phyloP scores from a whole-genome alignment of 352 stramenopile genomes.

The Globisporangium nodosum region DNA sequence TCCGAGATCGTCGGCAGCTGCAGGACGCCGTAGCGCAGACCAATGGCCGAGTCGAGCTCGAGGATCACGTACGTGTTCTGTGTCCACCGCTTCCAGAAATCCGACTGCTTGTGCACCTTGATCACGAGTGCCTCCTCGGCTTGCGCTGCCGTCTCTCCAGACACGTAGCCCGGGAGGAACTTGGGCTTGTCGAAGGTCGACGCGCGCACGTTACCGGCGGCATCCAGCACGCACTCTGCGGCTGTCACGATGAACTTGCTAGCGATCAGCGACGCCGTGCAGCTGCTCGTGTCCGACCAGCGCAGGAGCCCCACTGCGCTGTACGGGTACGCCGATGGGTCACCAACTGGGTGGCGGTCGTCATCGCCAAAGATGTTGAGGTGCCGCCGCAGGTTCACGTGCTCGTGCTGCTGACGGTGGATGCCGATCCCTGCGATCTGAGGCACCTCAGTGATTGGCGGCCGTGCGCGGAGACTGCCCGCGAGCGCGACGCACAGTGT shows the following conservation, averaged over 20 bases:
- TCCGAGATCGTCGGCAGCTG: slow-evolving; percentile 24
- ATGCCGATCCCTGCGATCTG: not conserved
- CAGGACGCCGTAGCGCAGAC: slow-evolving; percentile 25
- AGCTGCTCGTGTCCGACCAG: slow-evolving; percentile 39
- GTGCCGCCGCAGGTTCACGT: slow-evolving; percentile 10
- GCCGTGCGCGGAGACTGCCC: not conserved
- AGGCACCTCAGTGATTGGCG: not conserved
- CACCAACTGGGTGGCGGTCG: slow-evolving; percentile 26
- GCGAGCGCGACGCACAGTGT: not conserved
- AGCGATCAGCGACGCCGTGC: slow-evolving; percentile 51
- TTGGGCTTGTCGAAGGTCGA: slow-evolving; percentile 17
- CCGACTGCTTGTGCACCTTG: slow-evolving; percentile 53
- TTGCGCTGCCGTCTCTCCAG: not conserved
- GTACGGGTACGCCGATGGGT: slow-evolving; percentile 41
- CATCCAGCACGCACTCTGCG: slow-evolving; percentile 48
- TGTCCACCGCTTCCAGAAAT: slow-evolving; percentile 61
- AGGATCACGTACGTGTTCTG: slow-evolving; percentile 60
- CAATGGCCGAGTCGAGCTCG: slow-evolving; percentile 41
- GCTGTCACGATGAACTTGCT: slow-evolving; percentile 42
- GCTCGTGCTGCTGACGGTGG: not conserved
- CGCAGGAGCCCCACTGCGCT: slow-evolving; percentile 42
- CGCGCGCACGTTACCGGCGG: slow-evolving; percentile 19
- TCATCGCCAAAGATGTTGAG: slow-evolving; percentile 47
- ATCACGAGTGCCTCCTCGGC: slow-evolving; percentile 18
- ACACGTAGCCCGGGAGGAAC: slow-evolving; percentile 23